A percentile compares a stretch with the other conserved stretches of the same genome.
Evolutionary conservation across 768 basidiomycete genomes (phyloP).

Genomic region (Lactifluus volemus): DNA sequence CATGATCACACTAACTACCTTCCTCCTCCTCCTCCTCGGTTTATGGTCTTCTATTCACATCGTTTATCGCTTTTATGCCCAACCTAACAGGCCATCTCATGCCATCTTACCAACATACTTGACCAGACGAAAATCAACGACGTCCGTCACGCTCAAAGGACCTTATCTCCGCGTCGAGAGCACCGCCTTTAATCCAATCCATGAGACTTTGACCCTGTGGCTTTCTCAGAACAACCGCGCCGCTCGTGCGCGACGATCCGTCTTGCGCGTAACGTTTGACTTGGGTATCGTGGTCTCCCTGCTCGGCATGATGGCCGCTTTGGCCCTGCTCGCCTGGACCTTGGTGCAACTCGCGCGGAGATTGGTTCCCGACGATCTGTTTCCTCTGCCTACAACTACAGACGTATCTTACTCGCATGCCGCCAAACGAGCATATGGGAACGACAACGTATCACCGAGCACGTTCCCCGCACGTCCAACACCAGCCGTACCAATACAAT

Average conservation of each 20-base stretch:
- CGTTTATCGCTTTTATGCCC: neutral
- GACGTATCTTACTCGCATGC: neutral
- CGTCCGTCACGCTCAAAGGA: neutral
- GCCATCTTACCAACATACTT: neutral
- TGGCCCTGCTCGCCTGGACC: constrained; percentile 12
- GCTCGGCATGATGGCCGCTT: constrained; percentile 8
- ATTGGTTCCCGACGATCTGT: neutral
- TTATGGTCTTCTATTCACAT: constrained; percentile 8
- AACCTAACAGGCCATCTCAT: neutral
- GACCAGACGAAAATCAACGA: neutral
- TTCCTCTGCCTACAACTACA: neutral
- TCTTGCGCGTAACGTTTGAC: constrained; percentile 30
- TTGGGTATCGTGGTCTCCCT: neutral
- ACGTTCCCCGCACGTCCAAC: neutral
- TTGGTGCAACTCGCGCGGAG: constrained; percentile 9
- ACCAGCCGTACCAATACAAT: constrained; percentile 6
- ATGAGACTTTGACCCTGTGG: constrained; percentile 2
- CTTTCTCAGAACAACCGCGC: neutral
- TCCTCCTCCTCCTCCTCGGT: neutral
- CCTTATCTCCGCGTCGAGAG: constrained; percentile 15
- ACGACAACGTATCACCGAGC: neutral
- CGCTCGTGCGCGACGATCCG: constrained; percentile 18
- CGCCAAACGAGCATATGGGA: neutral
- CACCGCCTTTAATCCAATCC: constrained; percentile 12
- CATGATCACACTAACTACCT: constrained; percentile 3